These are phyloP conservation scores for Immersiella caudata DNA, from an alignment of 495 filamentous ascomycete genomes.

Conservation along the genomic window DNA sequence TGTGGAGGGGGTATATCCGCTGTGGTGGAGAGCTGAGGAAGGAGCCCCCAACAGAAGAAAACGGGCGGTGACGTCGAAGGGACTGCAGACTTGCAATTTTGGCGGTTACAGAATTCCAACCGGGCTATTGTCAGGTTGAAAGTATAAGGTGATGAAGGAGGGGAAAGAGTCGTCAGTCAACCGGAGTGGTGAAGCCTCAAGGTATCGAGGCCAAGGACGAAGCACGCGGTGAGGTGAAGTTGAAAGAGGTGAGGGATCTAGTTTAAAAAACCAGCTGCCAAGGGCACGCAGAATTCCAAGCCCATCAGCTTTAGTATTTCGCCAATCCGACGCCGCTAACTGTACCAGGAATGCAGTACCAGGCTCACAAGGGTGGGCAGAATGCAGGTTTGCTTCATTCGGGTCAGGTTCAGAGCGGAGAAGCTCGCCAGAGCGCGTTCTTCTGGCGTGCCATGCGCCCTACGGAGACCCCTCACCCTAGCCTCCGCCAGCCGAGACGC, in stretches of 20 bases:
- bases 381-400: neutral
- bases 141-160: neutral
- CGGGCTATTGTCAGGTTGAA: neutral
- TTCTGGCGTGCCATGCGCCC: neutral
- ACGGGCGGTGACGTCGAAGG: neutral
- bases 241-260: neutral
- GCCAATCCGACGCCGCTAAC: neutral
- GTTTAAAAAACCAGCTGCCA: neutral
- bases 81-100: neutral
- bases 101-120: neutral
- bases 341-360: neutral
- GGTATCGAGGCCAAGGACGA: neutral
- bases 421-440: conserved; percentile 10
- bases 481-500: neutral
- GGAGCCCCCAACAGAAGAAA: neutral
- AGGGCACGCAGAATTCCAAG: neutral
- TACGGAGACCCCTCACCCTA: neutral
- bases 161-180: neutral
- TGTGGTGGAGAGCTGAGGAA: neutral
- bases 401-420: neutral
- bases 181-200: neutral
- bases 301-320: neutral
- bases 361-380: neutral
- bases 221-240: neutral
- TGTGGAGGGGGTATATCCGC: conserved; percentile 4